Percentiles rank a stretch among this genome's conserved stretches.
phyloP scores from a whole-genome alignment of 2,329 filamentous ascomycete species.

The Epichloe gansuensis region DNA sequence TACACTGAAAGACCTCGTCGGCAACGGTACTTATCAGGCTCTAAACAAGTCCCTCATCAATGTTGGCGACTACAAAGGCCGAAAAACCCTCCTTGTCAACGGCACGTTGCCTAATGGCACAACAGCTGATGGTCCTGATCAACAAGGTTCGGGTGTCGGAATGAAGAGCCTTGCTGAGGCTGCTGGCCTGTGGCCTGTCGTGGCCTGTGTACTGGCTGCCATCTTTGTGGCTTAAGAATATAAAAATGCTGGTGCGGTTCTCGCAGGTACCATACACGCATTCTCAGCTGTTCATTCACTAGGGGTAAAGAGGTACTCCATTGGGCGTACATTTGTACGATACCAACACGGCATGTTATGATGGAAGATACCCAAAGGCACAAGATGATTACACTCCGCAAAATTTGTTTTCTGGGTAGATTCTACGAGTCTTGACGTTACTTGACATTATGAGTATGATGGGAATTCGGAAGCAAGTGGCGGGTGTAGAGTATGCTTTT shows the following conservation, averaged over 20 bases:
- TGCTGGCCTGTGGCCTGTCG: slow-evolving; percentile 39
- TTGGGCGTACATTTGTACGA: background rate
- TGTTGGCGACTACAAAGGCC: slow-evolving; percentile 31
- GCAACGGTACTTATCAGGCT: slow-evolving; percentile 46
- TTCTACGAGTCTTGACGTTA: background rate
- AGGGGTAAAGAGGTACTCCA: background rate
- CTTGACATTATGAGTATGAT: background rate
- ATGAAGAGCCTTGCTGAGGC: slow-evolving; percentile 23
- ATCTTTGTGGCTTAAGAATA: slow-evolving; percentile 28
- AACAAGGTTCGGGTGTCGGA: slow-evolving; percentile 18
- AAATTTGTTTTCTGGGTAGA: background rate
- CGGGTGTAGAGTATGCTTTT: background rate
- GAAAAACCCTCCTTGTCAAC: slow-evolving; percentile 55
- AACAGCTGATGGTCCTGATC: slow-evolving; percentile 25
- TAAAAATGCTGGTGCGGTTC: background rate
- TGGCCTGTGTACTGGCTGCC: slow-evolving; percentile 30
- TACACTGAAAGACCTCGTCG: slow-evolving; percentile 45
- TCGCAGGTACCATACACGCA: background rate
- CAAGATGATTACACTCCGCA: background rate
- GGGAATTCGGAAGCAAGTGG: background rate
- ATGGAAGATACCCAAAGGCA: background rate
- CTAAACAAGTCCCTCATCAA: slow-evolving; percentile 52
- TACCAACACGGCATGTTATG: background rate
- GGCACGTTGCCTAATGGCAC: slow-evolving; percentile 63
- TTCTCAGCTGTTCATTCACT: background rate